These are phyloP conservation scores for Chrysosporium queenslandicum DNA, from an alignment of 2,329 filamentous ascomycete genomes.

Conservation along the genomic window DNA sequence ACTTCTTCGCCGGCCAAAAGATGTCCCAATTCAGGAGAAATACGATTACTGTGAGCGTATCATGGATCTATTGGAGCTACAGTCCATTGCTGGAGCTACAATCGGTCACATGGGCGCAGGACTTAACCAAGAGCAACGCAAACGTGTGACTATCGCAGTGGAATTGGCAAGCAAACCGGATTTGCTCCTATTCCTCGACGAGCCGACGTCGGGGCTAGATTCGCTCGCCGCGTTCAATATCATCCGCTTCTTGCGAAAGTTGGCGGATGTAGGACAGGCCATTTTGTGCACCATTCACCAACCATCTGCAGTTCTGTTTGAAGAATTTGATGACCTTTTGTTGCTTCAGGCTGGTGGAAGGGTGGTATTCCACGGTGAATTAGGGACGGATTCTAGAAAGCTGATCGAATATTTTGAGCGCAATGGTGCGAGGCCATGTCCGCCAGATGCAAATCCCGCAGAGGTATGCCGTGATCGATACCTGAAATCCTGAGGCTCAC, in stretches of 20 bases:
- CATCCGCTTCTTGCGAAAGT: slow-evolving; percentile 50
- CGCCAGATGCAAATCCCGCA: slow-evolving; percentile 56
- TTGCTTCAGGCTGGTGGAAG: slow-evolving; percentile 68
- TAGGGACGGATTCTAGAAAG: slow-evolving; percentile 62
- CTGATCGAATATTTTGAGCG: slow-evolving; percentile 61
- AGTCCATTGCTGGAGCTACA: slow-evolving; percentile 54
- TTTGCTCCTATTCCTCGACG: slow-evolving; percentile 52
- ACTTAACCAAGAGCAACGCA: slow-evolving; percentile 56
- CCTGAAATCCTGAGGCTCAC: slow-evolving; percentile 14
- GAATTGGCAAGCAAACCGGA: slow-evolving; percentile 54
- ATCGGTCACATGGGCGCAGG: slow-evolving; percentile 52
- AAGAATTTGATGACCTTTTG: slow-evolving; percentile 75
- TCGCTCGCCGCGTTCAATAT: slow-evolving; percentile 60
- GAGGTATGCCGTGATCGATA: slow-evolving; percentile 40
- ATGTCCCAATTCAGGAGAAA: slow-evolving; percentile 52
- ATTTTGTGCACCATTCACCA: slow-evolving; percentile 89
- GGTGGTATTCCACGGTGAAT: slow-evolving; percentile 74
- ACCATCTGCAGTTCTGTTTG: slow-evolving; percentile 74
- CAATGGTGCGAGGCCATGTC: slow-evolving; percentile 53
- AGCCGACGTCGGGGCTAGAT: slow-evolving; percentile 57
- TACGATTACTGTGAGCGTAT: slow-evolving; percentile 59
- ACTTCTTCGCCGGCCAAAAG: slow-evolving; percentile 50
- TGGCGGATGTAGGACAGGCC: slow-evolving; percentile 68
- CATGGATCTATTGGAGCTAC: slow-evolving; percentile 59
- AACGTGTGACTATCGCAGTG: slow-evolving; percentile 55